Percentiles rank a stretch among this genome's conserved stretches.
phyloP scores from a whole-genome alignment of 352 stramenopile species.

The Phytopythium kandeliae region DNA sequence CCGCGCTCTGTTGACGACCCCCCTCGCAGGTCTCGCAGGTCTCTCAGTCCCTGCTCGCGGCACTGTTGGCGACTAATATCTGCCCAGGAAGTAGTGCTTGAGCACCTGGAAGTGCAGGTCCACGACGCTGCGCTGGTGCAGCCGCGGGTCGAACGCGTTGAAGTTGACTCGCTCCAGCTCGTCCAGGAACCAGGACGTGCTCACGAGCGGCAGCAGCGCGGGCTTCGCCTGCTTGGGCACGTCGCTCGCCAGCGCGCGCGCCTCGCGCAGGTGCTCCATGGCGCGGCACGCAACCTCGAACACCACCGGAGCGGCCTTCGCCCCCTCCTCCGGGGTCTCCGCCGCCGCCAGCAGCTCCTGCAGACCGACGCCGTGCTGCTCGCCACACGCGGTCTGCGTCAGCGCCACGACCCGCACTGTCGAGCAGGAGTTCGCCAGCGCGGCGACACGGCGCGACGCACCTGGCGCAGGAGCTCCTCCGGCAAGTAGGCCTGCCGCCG shows the following conservation, averaged over 20 bases:
- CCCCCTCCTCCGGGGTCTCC: constrained; percentile 51
- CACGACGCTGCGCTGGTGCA: constrained; percentile 51
- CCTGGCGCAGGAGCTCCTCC: constrained; percentile 72
- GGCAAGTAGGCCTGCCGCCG: constrained; percentile 79
- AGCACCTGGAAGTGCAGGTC: constrained; percentile 62
- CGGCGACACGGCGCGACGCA: constrained; percentile 11
- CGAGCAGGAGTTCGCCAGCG: too few species aligned
- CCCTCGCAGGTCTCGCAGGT: not conserved
- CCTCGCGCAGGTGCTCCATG: constrained; percentile 75
- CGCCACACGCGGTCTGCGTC: constrained; percentile 1
- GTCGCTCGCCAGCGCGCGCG: constrained; percentile 45
- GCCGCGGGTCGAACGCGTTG: constrained; percentile 61
- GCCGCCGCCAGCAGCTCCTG: constrained; percentile 55
- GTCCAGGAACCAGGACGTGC: constrained; percentile 53
- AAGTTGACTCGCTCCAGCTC: constrained; percentile 72
- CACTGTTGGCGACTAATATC: constrained; percentile 42
- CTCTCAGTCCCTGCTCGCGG: not conserved
- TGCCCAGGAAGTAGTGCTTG: constrained; percentile 76
- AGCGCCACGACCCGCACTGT: constrained; percentile 12
- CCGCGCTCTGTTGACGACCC: not conserved
- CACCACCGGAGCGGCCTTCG: constrained; percentile 73
- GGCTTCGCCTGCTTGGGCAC: constrained; percentile 45
- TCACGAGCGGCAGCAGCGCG: constrained; percentile 71
- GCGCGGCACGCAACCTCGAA: constrained; percentile 86
- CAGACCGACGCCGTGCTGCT: constrained; percentile 38